Evolutionary conservation across 768 basidiomycete genomes (phyloP).

Genomic region (Mycena galopus): DNA sequence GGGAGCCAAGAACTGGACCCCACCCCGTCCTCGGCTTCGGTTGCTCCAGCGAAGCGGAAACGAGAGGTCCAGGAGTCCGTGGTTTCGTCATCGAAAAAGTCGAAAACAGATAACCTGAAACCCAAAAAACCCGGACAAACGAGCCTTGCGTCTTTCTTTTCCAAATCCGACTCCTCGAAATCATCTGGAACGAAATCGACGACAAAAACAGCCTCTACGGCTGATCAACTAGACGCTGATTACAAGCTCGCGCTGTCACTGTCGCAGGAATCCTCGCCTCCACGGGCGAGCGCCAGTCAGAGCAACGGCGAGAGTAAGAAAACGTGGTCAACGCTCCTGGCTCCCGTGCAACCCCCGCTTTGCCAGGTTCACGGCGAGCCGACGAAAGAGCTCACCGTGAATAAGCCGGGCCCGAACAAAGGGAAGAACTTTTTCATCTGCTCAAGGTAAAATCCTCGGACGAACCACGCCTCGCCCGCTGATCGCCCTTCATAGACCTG

Average conservation of each 20-base stretch:
- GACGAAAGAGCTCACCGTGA: conserved; percentile 83
- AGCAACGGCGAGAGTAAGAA: conserved; percentile 39
- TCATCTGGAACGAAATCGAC: conserved; percentile 42
- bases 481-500: conserved; percentile 65
- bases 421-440: conserved; percentile 89
- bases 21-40: not conserved
- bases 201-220: conserved; percentile 40
- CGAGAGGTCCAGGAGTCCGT: conserved; percentile 5
- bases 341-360: conserved; percentile 75
- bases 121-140: conserved; percentile 51
- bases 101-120: conserved; percentile 40
- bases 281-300: conserved; percentile 38
- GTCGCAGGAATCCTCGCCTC: conserved; percentile 50
- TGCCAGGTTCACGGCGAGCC: conserved; percentile 84
- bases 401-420: conserved; percentile 88
- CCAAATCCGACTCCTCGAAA: conserved; percentile 46
- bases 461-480: conserved; percentile 12
- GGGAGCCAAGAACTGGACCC: not conserved
- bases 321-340: conserved; percentile 80
- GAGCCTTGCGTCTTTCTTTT: conserved; percentile 59
- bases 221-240: conserved; percentile 62
- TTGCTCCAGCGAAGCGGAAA: conserved; percentile 20
- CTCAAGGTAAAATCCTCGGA: conserved; percentile 67
- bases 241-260: conserved; percentile 66
- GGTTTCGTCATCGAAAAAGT: conserved; percentile 37